Base-by-base conservation (phyloP, 371 early-diverging fungal genomes). In the Zychaea mexicana region DNA sequence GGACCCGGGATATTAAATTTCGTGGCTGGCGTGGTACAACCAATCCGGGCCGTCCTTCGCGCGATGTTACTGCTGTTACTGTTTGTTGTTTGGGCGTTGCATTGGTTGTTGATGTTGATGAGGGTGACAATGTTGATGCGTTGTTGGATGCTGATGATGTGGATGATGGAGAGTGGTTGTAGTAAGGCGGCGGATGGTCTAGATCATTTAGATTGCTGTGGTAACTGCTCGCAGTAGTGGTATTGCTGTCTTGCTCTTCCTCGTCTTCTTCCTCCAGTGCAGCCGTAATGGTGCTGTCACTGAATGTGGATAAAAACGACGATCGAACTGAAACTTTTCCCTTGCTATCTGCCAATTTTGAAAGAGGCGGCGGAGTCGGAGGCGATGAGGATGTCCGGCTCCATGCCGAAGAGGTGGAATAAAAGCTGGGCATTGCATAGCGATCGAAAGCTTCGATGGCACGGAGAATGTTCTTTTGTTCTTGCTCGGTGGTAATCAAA, bases 381-480 rank as follows among this genome's bases (percentile, higher is more conserved):
- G 42, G 54, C 42, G 46, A 33, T 30, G 30, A 54, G 52, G 31
- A 28, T 38, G 17, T 54, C 45, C 42, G 62, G 26, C 59, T 52
- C 46, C 56, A 45, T 52, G 63, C 62, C 59, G 63, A 58, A 19
- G 57, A 49, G 3, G 38, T 32, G 39, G 57, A 52, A 13, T 57
- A 57, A 22, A 61, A 42, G 15, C 57, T 64, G 46, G 65, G 61
- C 58, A 66, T 32, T 32, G 66, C 66, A 39, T 72, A 72, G 2
- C 67, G 67, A 42, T 73, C 70, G 53, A 70, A 68, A 17, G 71
- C 73, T 46, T 71, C 64, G 33, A 76, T 64, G 4, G 71, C 76
- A 36, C 58, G 64, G 8, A 60, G 5, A 15, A 76, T 68, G 21
- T 47, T 46, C 27, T 61, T 61, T 21, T 62, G 58, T 12, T 65